A percentile compares a stretch with the other conserved stretches of the same genome.
Conservation (phyloP, 2,329 filamentous ascomycete genomes). For the Xylariales sp. region DNA sequence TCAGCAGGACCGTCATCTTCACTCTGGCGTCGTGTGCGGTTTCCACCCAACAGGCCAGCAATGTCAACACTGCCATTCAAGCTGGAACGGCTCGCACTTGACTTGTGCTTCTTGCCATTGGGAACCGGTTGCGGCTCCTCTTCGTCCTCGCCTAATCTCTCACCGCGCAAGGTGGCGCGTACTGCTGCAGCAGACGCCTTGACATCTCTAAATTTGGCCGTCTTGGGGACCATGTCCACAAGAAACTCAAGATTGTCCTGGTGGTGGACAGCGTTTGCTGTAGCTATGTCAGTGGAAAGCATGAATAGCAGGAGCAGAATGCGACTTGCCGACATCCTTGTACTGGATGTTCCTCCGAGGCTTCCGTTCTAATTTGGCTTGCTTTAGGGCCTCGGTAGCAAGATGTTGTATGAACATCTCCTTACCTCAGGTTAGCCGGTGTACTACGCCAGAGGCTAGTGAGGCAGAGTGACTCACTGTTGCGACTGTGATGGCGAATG, state of each 20-base stretch:
- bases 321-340: constrained; percentile 75
- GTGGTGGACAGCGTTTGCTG: constrained; percentile 79
- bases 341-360: constrained; percentile 93
- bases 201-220: constrained; percentile 72
- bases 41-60: constrained; percentile 22
- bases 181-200: constrained; percentile 57
- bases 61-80: constrained; percentile 19
- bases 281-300: too few species aligned
- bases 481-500: constrained; percentile 88
- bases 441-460: not conserved
- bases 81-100: constrained; percentile 19
- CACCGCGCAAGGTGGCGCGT: constrained; percentile 43
- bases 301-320: too few species aligned
- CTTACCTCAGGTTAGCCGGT: constrained; percentile 33
- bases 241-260: constrained; percentile 95
- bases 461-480: constrained; percentile 51
- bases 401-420: constrained; percentile 97
- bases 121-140: constrained; percentile 12
- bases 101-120: constrained; percentile 35
- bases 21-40: constrained; percentile 21
- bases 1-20: constrained; percentile 31
- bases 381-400: constrained; percentile 76
- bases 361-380: constrained; percentile 87
- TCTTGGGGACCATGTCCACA: constrained; percentile 83
- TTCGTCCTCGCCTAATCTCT: constrained; percentile 25